Base-by-base conservation (phyloP, 179 eudicot genomes). In the Drosera spatulata region DNA sequence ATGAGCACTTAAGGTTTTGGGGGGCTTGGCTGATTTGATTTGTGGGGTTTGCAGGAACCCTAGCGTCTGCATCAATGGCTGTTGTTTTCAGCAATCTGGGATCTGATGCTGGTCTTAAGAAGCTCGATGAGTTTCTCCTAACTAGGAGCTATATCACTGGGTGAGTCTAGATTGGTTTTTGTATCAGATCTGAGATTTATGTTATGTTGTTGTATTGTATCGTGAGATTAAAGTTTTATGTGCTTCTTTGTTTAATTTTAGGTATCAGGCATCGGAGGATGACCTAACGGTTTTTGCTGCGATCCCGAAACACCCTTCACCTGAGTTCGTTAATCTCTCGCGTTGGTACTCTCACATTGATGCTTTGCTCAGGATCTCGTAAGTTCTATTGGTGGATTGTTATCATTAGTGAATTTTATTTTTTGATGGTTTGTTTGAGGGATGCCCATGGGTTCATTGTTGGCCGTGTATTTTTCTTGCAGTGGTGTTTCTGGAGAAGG, bases 231-330 rank as follows among this genome's bases (percentile, higher is more conserved):
- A 5, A 33, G 41, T 67, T 57, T 58, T 37, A 40, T 41, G 6
- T 38, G 15, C 59, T 41, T 7, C 37, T 59, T n/a, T 59, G 39
- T 10, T 56, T 22, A 57, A 9, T 69, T 57, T 50, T 70, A 91
- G 98, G 58, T 88, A 84, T 69, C 95, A 79, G 61, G 98, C 96
- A 48, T 88, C 98, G 4, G 88, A 88, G 80, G 98, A 88, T 78
- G 98, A 91, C 74, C 64, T 91, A 57, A 71, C 81, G 51, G 95
- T 91, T 10, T 77, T 69, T 49, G 61, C 80, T 45, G 86, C 95
- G 40, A 74, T 88, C 39, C 65, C 95, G 44, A 75, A 75, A 22
- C 67, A 80, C 22, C 96, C 98, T 22, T 68, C 95, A 52, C 61
- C 91, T 13, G 72, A 78, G 48, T 91, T 75, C 53, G 85, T 84